Conservation (phyloP, 805 yeast genomes). For the Yamadazyma endophytica region DNA sequence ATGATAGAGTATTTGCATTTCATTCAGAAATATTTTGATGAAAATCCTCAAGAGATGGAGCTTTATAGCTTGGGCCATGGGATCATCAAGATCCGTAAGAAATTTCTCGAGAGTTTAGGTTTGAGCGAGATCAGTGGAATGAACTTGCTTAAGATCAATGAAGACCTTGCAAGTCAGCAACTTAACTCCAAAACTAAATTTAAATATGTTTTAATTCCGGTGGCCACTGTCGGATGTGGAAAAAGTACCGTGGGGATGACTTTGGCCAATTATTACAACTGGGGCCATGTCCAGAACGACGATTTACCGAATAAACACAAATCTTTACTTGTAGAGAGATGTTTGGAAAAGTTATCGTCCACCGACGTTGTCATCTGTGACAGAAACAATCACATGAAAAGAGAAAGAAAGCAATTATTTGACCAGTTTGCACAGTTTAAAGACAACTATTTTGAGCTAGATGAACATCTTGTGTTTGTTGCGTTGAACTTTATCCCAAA, state of each 20-base stretch:
- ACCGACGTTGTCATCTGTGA: conserved; percentile 65
- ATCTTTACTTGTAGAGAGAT: conserved; percentile 43
- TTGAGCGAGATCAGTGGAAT: conserved; percentile 47
- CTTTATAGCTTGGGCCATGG: conserved; percentile 59
- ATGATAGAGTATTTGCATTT: conserved; percentile 68
- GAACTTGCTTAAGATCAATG: conserved; percentile 51
- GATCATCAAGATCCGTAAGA: conserved; percentile 66
- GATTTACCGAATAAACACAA: conserved; percentile 50
- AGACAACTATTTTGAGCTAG: conserved; percentile 35
- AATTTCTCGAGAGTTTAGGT: conserved; percentile 45
- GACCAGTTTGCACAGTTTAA: conserved; percentile 44
- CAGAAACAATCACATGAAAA: conserved; percentile 70
- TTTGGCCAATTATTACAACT: conserved; percentile 45
- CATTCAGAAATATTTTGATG: conserved; percentile 51
- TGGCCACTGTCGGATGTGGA: conserved; percentile 93
- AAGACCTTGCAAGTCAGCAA: conserved; percentile 21
- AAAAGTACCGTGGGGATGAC: conserved; percentile 79
- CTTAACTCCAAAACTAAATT: conserved; percentile 8
- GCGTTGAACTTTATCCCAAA: conserved; percentile 59
- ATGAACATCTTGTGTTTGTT: conserved; percentile 48
- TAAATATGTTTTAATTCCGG: conserved; percentile 69
- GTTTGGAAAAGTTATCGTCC: conserved; percentile 27
- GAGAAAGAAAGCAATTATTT: conserved; percentile 69
- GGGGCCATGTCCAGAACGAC: conserved; percentile 84
- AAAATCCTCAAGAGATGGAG: conserved; percentile 42